Evolutionary conservation across 2,329 filamentous ascomycete species (phyloP), one percentile per base, ranked within the genome.

Genomic region (Arthrocladium fulminans): DNA sequence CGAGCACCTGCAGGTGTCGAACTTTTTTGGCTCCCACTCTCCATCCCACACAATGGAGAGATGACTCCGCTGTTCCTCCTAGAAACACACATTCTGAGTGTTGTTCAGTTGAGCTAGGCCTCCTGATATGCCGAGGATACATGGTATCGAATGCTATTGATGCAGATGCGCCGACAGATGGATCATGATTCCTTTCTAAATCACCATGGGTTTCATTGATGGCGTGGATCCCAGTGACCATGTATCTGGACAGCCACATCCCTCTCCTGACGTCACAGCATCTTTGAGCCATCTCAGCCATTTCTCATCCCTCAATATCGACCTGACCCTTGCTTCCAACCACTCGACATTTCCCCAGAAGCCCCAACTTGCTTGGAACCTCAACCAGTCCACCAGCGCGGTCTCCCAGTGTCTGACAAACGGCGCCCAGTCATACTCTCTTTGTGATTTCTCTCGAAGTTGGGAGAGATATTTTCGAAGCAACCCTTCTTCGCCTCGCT

Each of bases 381-480:
- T 61, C 51, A 80, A 71, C 81, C 81, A 85, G 57, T 85, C 81
- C 0, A 84, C 79, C 2, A 84, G 61, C 0, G 81, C 81, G 2
- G 73, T 74, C 60, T 85, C 79, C 80, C 81, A 84, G 55, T 85
- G 80, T 17, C 73, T 63, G 3, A 73, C 59, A 13, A 84, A 76
- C 0, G 65, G 58, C 0, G 71, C 64, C 75, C 77, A 82, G 0
- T 68, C 63, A 47, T 84, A 84, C 20, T 27, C 24, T 20, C n/a
- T 25, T 10, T n/a, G 12, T 2, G 45, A 47, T 1, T 61, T 55
- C 30, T 60, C 63, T 7, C 53, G 60, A 2, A 62, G 51, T 3
- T 0, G 57, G 48, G 12, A 9, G 25, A 66, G 65, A 50, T 84
- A 85, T 10, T 63, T 53, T 37, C 70, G 58, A 2, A 84, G 58